Base-by-base conservation (phyloP, 2,329 filamentous ascomycete species). In the Diaporthe citrichinensis region DNA sequence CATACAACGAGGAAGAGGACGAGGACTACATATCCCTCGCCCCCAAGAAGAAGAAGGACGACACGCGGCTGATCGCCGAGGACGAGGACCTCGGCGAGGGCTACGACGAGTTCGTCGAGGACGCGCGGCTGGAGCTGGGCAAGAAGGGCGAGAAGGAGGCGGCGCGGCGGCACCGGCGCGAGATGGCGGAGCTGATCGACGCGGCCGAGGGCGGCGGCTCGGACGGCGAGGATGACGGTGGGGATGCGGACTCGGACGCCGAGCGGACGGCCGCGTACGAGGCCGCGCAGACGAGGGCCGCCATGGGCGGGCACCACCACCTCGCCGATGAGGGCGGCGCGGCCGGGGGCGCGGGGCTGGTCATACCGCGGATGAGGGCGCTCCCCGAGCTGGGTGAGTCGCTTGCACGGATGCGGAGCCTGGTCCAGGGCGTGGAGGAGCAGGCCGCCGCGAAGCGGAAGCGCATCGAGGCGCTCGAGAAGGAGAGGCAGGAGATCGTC, bases 61-160 rank as follows among this genome's bases (percentile, higher is more conserved):
- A 95, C 77, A 94, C 93, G 8, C 90, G 96, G 1, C 89, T 98
- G 2, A 90, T 95, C 8, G 90, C 89, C 57, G 95, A 98, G 46
- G 96, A 98, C 79, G 96, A 98, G 82, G 95, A 98, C 80, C 90
- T 98, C 0, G 94, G 94, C 51, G 97, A 98, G 85, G 96, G 95
- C 0, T 98, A 98, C 79, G 96, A 98, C 76, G 93, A 96, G 73
- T 98, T 94, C 80, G 94, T 97, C 12, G 94, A 97, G 55, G 95
- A 98, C 81, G 95, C 94, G 12, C 91, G 91, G 10, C 90, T 98
- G 14, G 91, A 94, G 1, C 87, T 98, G 0, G 95, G 95, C 46
- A 92, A 90, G 77, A 94, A 94, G 76, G 95, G 95, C 0, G 94
- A 97, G 84, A 91, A 90, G 28, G 94, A 95, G 79, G 93, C 91